These are phyloP conservation scores for Durusdinium trenchii DNA, from an alignment of 73 alveolate genomes.

Conservation along the genomic window DNA sequence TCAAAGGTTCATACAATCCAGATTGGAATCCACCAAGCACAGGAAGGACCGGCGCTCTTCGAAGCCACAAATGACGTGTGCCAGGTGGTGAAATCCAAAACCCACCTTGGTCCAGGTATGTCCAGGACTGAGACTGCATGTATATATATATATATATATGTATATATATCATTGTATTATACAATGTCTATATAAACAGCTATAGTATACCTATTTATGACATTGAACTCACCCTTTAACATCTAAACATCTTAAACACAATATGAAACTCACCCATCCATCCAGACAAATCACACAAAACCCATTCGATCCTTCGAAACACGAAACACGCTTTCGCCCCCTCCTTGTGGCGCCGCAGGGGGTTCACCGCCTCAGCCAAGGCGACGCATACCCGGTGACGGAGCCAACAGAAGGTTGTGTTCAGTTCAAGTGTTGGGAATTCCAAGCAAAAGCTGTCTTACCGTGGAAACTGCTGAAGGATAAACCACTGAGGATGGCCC, in stretches of 20 bases:
- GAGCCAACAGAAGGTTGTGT: too few relatives aligned
- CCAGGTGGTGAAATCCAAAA: not conserved
- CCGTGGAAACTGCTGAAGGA: too few relatives aligned
- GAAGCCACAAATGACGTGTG: not conserved
- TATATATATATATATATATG: not conserved
- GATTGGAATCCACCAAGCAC: too few relatives aligned
- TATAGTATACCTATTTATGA: not conserved
- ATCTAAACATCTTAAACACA: too few relatives aligned
- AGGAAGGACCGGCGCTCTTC: too few relatives aligned
- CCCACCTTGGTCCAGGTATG: not conserved
- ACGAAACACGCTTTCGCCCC: too few relatives aligned
- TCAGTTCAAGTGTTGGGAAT: too few relatives aligned
- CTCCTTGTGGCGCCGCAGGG: conserved; percentile 69
- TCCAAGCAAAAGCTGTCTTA: too few relatives aligned
- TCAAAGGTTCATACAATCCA: too few relatives aligned
- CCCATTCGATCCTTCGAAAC: not conserved
- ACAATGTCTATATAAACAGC: not conserved
- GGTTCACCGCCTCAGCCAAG: conserved; percentile 29
- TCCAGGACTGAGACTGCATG: not conserved
- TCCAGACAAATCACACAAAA: not conserved
- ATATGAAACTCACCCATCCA: not conserved
- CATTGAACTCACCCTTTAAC: too few relatives aligned
- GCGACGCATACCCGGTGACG: too few relatives aligned
- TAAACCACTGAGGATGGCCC: too few relatives aligned
- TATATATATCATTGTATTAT: not conserved